Conservation (phyloP, 768 basidiomycete genomes). For the Hygrophorus russula region DNA sequence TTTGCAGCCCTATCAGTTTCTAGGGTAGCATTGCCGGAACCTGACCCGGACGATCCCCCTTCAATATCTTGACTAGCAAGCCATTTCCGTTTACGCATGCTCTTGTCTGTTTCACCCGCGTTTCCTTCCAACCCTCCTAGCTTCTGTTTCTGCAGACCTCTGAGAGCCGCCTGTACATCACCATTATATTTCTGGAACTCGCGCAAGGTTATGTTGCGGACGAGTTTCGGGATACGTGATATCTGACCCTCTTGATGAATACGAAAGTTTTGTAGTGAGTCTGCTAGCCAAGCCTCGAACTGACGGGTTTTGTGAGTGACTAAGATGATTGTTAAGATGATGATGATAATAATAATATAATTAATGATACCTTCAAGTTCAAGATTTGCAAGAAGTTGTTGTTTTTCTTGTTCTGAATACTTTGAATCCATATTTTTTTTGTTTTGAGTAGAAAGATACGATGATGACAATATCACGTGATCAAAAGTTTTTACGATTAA, state of each 20-base stretch:
- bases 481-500: too few relatives aligned
- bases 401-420: conserved; percentile 58
- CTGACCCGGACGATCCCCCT: conserved; percentile 23
- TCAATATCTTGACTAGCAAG: conserved; percentile 50
- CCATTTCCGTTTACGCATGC: conserved; percentile 70
- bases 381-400: conserved; percentile 64
- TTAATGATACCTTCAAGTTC: conserved; percentile 77
- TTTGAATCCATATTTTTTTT: conserved; percentile 11
- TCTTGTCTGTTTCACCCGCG: conserved; percentile 49
- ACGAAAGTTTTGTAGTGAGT: conserved; percentile 62
- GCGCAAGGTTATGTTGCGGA: conserved; percentile 60
- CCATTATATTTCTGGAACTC: conserved; percentile 77
- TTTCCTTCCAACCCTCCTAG: conserved; percentile 39
- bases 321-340: too few relatives aligned
- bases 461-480: too few relatives aligned
- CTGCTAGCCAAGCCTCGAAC: conserved; percentile 64
- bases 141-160: conserved; percentile 56
- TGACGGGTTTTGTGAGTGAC: conserved; percentile 67
- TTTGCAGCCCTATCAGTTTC: conserved; percentile 36
- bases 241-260: conserved; percentile 69
- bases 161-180: conserved; percentile 58
- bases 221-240: conserved; percentile 62
- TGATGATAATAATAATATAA: too few relatives aligned
- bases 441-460: too few relatives aligned
- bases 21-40: conserved; percentile 2